phyloP scores from a whole-genome alignment of 352 stramenopile species.

The Phytophthora tubulina region DNA sequence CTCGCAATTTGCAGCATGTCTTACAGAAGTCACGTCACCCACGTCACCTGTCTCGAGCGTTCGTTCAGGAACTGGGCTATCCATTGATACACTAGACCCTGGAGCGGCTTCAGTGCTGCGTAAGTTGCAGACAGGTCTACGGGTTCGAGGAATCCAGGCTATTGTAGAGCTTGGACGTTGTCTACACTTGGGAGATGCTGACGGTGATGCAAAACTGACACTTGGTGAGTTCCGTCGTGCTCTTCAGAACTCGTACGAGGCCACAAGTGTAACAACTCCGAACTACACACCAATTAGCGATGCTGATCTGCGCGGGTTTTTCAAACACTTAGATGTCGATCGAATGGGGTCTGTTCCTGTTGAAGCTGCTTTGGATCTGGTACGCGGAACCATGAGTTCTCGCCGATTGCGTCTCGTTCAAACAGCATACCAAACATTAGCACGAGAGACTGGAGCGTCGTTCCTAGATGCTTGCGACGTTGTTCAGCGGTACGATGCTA shows the following conservation, averaged over 20 bases:
- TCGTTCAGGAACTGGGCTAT: slow-evolving; percentile 18
- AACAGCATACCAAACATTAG: slow-evolving; percentile 81
- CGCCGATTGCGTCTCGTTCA: slow-evolving; percentile 74
- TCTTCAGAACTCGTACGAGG: slow-evolving; percentile 54
- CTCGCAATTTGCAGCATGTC: slow-evolving; percentile 68
- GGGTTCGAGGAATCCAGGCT: slow-evolving; percentile 57
- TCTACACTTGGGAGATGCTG: slow-evolving; percentile 76
- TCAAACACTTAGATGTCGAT: slow-evolving; percentile 84
- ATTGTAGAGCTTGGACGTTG: slow-evolving; percentile 77
- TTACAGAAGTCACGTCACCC: slow-evolving; percentile 56
- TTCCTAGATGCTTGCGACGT: slow-evolving; percentile 72
- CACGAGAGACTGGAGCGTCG: slow-evolving; percentile 48
- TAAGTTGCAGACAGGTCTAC: slow-evolving; percentile 58
- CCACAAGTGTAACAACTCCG: slow-evolving; percentile 22
- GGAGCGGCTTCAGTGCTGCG: slow-evolving; percentile 68
- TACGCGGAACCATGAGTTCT: slow-evolving; percentile 84
- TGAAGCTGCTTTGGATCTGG: slow-evolving; percentile 83
- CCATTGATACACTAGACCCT: slow-evolving; percentile 50
- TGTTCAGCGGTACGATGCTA: slow-evolving; percentile 73
- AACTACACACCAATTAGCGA: slow-evolving; percentile 58
- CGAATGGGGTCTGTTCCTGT: slow-evolving; percentile 74
- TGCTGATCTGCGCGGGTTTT: slow-evolving; percentile 77
- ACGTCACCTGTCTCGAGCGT: slow-evolving; percentile 23
- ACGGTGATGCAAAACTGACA: slow-evolving; percentile 70
- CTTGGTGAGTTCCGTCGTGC: slow-evolving; percentile 84